Conservation (phyloP, 2,329 filamentous ascomycete species). For the Diplocarpon rosae region DNA sequence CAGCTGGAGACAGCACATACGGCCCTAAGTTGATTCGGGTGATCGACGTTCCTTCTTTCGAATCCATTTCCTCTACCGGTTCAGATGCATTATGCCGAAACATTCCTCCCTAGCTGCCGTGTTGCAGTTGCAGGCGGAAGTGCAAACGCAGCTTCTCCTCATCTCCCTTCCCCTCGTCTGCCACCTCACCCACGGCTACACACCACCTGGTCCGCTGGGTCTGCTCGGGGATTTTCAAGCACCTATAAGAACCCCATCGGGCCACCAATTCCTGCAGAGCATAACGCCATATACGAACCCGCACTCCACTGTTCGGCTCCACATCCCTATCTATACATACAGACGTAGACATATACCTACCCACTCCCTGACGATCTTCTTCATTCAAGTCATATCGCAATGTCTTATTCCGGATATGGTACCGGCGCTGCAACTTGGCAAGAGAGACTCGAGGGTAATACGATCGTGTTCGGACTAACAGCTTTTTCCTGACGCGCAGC, state of each 20-base stretch:
- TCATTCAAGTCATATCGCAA: slow-evolving; percentile 6
- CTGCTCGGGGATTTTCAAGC: slow-evolving; percentile 7
- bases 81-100: slow-evolving; percentile 28
- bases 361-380: neutral
- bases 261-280: slow-evolving; percentile 23
- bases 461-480: slow-evolving; percentile 9
- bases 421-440: slow-evolving; percentile 26
- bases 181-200: slow-evolving; percentile 23
- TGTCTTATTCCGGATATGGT: slow-evolving; percentile 25
- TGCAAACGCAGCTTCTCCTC: slow-evolving; percentile 23
- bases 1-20: slow-evolving; percentile 27
- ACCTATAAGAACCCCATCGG: slow-evolving; percentile 26
- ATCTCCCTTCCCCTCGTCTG: slow-evolving; percentile 19
- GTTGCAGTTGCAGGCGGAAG: slow-evolving; percentile 23
- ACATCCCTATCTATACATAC: slow-evolving; percentile 17
- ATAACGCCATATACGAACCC: slow-evolving; percentile 25
- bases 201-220: slow-evolving; percentile 7
- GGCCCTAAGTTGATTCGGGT: slow-evolving; percentile 21
- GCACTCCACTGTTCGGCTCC: slow-evolving; percentile 21
- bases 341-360: slow-evolving; percentile 13
- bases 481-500: slow-evolving; percentile 20
- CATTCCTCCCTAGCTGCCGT: slow-evolving; percentile 25
- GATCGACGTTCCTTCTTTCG: slow-evolving; percentile 27
- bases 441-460: slow-evolving; percentile 30
- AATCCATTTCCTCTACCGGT: slow-evolving; percentile 19